Base-by-base conservation (phyloP, 108 stramenopile species). In the Cyclostephanos invisitatus region DNA sequence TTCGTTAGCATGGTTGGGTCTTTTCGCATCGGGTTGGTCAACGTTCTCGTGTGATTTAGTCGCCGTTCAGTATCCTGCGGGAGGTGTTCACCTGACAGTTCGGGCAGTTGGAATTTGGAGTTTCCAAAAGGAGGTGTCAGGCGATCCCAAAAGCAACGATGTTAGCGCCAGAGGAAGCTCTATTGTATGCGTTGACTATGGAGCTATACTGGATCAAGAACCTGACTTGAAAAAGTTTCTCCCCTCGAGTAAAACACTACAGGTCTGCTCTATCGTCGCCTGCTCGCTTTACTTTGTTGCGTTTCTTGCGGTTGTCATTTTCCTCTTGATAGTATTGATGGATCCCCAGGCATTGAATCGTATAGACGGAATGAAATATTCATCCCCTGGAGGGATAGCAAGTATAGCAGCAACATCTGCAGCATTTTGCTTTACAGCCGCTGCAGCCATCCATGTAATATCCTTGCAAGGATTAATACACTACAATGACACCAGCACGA, bases 81-180 rank as follows among this genome's bases (percentile, higher is more conserved):
- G 64, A 9, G 65, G 70, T 18, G 28, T 79, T 3, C 49, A 73
- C 0, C 47, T 79, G 20, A 55, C 66, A 8, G 42, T 79, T 17
- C 18, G 50, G 18, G 78, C 62, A n/a, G 24, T 79, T 2, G 78
- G 78, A 38, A 35, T 79, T 25, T 72, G 64, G 64, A 18, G 70
- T 7, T 78, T 65, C 20, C 49, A 72, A 54, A 56, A 67, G 29
- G 37, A 35, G 2, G 57, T 25, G 0, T 47, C 17, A 60, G 62
- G 55, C 2, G 25, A n/a, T 25, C 32, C 9, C 38, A 24, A 0
- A 51, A 28, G 47, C 3, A 47, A 58, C 9, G 14, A 6, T 56
- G 27, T 0, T 6, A 47, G 56, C 8, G 58, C 11, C 25, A 58
- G 64, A 40, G 44, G 37, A 21, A 22, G 37, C 3, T 51, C n/a